Evolutionary conservation across 2,329 filamentous ascomycete genomes (phyloP).

Genomic region (Claviceps digitariae): DNA sequence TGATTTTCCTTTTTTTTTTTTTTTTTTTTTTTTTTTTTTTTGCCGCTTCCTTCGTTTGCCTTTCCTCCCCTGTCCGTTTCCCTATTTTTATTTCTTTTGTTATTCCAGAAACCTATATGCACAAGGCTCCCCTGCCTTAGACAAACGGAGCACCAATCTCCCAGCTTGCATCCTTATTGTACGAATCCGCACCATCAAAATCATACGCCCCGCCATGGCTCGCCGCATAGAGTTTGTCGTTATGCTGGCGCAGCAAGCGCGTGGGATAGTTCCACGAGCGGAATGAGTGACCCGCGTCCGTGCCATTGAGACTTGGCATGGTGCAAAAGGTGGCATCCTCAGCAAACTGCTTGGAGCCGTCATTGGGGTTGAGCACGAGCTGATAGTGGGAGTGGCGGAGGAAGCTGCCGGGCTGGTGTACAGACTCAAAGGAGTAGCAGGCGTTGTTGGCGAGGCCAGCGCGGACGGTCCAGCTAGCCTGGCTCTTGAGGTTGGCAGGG

Average conservation of each 20-base stretch:
- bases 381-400: slow-evolving; percentile 42
- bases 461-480: slow-evolving; percentile 39
- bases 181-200: not conserved
- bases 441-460: slow-evolving; percentile 40
- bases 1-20: no score
- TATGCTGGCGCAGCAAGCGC: slow-evolving; percentile 42
- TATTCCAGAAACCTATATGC: no score
- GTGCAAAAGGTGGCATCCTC: slow-evolving; percentile 54
- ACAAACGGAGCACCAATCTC: not conserved
- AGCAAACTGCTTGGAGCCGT: slow-evolving; percentile 40
- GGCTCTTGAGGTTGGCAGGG: slow-evolving; percentile 32
- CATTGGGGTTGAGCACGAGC: slow-evolving; percentile 35
- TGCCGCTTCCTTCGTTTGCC: no score
- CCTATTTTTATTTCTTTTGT: no score
- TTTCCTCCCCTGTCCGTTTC: no score
- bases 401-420: slow-evolving; percentile 43
- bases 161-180: slow-evolving; percentile 1
- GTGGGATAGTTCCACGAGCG: slow-evolving; percentile 48
- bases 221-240: not conserved
- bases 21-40: no score
- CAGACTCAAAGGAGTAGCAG: slow-evolving; percentile 49
- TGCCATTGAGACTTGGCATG: slow-evolving; percentile 33
- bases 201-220: not conserved
- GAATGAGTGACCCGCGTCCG: slow-evolving; percentile 37
- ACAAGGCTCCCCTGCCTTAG: not conserved